Conservation (phyloP, 371 early-diverging fungal species). For the Mortierella sp. region DNA sequence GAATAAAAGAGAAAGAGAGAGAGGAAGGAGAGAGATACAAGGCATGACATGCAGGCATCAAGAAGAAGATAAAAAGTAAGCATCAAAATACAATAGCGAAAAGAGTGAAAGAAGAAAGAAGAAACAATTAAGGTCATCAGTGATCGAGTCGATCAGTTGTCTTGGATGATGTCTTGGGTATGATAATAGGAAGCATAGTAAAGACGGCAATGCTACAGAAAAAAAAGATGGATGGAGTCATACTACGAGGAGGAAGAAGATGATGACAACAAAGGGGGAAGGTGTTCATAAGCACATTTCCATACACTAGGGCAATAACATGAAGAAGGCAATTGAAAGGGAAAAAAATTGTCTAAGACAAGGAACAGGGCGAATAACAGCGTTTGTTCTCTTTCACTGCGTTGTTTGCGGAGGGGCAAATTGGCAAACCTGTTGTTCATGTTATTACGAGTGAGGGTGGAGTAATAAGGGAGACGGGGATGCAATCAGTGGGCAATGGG, state of each 20-base stretch:
- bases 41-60: neutral
- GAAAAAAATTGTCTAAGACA: constrained; percentile 5
- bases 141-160: neutral
- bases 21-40: neutral
- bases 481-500: too few relatives aligned
- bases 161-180: neutral
- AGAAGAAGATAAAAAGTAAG: neutral
- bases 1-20: neutral
- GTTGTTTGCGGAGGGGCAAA: neutral
- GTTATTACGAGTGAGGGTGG: neutral
- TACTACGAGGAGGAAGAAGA: neutral
- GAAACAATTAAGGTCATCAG: constrained; percentile 4
- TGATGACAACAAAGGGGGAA: neutral
- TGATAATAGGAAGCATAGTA: neutral
- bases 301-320: too few relatives aligned
- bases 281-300: too few relatives aligned
- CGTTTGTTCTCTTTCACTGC: neutral
- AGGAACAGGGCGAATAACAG: constrained; percentile 10
- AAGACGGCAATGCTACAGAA: neutral
- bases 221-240: neutral
- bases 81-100: neutral
- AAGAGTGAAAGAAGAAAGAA: neutral
- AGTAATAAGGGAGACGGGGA: neutral
- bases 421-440: neutral
- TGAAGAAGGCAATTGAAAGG: neutral